Percentiles rank a stretch among this genome's conserved stretches.
phyloP scores from a whole-genome alignment of 805 yeast species.

The Cyberlindnera xishuangbannaensis region DNA sequence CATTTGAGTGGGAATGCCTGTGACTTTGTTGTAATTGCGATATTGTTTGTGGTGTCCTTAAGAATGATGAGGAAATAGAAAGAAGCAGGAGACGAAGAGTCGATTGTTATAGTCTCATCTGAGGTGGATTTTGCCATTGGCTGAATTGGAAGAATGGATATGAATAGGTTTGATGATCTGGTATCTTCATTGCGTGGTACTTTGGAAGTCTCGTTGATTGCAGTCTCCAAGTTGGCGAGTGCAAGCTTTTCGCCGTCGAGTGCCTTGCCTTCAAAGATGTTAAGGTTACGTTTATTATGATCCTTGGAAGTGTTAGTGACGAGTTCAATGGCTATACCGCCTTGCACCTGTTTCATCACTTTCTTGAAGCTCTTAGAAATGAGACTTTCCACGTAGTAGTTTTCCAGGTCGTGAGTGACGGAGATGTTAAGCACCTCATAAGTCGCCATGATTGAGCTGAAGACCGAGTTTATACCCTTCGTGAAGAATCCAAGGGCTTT shows the following conservation, averaged over 20 bases:
- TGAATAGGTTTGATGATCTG: slow-evolving; percentile 53
- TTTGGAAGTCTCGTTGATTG: slow-evolving; percentile 37
- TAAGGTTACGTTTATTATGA: slow-evolving; percentile 39
- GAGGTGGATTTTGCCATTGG: slow-evolving; percentile 24
- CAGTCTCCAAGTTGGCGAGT: slow-evolving; percentile 77
- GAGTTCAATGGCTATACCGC: slow-evolving; percentile 57
- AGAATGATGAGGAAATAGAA: slow-evolving; percentile 74
- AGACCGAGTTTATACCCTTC: slow-evolving; percentile 21
- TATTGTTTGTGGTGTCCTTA: slow-evolving; percentile 72
- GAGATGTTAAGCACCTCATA: slow-evolving; percentile 57
- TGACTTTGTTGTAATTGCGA: slow-evolving; percentile 68
- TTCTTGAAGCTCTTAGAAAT: slow-evolving; percentile 50
- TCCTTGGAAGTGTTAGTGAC: slow-evolving; percentile 25
- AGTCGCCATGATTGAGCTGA: slow-evolving; percentile 27
- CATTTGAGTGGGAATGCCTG: slow-evolving; percentile 89
- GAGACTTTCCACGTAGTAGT: slow-evolving; percentile 43
- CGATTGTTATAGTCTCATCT: slow-evolving; percentile 32
- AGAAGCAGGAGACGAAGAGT: slow-evolving; percentile 36
- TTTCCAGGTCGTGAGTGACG: slow-evolving; percentile 61
- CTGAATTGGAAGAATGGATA: slow-evolving; percentile 60
- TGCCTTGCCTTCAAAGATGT: slow-evolving; percentile 67
- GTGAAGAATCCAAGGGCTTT: slow-evolving; percentile 24
- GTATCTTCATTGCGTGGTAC: slow-evolving; percentile 13
- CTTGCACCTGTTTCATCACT: slow-evolving; percentile 73
- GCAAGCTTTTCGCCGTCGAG: slow-evolving; percentile 87